Conservation (phyloP, 257 asterid genomes). For the Lantana camara region DNA sequence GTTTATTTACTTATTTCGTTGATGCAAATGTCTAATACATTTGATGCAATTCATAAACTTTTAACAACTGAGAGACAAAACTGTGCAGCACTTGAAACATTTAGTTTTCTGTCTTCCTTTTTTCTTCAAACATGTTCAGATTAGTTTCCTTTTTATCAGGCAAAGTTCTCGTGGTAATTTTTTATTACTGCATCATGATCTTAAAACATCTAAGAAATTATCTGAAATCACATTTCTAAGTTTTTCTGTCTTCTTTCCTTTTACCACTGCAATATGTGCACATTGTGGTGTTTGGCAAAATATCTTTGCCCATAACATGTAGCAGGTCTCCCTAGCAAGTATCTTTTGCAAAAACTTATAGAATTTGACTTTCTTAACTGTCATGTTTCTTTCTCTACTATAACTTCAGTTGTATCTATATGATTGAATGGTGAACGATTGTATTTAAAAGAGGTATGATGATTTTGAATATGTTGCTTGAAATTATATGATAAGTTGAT, state of each 20-base stretch:
- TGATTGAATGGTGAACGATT: neutral
- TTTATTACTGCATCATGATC: neutral
- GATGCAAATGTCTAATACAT: neutral
- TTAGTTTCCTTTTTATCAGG: too few relatives aligned
- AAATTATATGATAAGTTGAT: too few relatives aligned
- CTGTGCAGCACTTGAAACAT: too few relatives aligned
- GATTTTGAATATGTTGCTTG: constrained; percentile 7
- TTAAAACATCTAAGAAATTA: neutral
- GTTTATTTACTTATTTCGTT: neutral
- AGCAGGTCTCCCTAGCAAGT: neutral
- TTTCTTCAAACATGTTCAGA: too few relatives aligned
- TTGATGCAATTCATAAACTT: neutral
- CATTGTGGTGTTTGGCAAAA: neutral
- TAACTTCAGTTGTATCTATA: neutral
- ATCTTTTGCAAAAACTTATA: neutral
- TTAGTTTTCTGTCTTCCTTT: too few relatives aligned
- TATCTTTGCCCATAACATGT: neutral
- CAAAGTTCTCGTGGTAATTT: too few relatives aligned
- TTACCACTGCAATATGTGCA: neutral
- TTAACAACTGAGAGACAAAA: neutral
- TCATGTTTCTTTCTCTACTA: neutral
- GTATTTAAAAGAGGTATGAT: neutral
- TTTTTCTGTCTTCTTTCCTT: neutral
- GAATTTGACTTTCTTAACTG: neutral
- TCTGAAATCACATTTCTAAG: neutral